phyloP scores from a whole-genome alignment of 768 basidiomycete genomes.

The Tricholomella constricta region DNA sequence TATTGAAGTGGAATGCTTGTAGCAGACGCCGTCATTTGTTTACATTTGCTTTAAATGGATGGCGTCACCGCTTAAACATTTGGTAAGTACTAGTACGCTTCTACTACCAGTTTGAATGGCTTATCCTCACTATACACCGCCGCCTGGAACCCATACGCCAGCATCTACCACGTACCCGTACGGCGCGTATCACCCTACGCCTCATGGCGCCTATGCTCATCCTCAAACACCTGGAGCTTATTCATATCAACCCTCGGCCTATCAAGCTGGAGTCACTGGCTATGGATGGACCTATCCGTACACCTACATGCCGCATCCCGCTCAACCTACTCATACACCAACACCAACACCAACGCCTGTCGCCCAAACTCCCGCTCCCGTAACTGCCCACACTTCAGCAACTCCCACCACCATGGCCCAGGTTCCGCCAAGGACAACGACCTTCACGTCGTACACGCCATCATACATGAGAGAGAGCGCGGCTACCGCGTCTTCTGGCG shows the following conservation, averaged over 20 bases:
- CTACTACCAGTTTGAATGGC: conserved; percentile 19
- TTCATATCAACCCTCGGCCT: conserved; percentile 47
- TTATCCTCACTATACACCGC: conserved; percentile 30
- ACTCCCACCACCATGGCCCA: conserved; percentile 27
- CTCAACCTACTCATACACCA: conserved; percentile 16
- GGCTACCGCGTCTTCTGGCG: conserved; percentile 39
- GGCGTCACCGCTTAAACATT: no score
- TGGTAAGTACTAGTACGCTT: no score
- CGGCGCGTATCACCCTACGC: conserved; percentile 57
- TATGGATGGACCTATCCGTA: conserved; percentile 79
- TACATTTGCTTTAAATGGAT: not conserved
- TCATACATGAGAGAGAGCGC: conserved; percentile 51
- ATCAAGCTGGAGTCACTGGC: conserved; percentile 66
- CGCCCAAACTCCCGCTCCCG: conserved; percentile 30
- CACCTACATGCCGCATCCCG: conserved; percentile 42
- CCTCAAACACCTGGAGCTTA: conserved; percentile 51
- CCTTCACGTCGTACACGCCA: conserved; percentile 61
- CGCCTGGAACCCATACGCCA: conserved; percentile 26
- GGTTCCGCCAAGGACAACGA: conserved; percentile 40
- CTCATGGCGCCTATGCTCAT: conserved; percentile 44
- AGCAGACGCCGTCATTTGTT: not conserved
- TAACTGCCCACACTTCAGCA: conserved; percentile 31
- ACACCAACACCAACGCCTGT: conserved; percentile 24
- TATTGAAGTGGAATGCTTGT: no score
- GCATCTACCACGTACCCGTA: conserved; percentile 66